Evolutionary conservation across 2,329 filamentous ascomycete genomes (phyloP), one percentile per base, ranked within the genome.

Genomic region (Penicillium sp.): DNA sequence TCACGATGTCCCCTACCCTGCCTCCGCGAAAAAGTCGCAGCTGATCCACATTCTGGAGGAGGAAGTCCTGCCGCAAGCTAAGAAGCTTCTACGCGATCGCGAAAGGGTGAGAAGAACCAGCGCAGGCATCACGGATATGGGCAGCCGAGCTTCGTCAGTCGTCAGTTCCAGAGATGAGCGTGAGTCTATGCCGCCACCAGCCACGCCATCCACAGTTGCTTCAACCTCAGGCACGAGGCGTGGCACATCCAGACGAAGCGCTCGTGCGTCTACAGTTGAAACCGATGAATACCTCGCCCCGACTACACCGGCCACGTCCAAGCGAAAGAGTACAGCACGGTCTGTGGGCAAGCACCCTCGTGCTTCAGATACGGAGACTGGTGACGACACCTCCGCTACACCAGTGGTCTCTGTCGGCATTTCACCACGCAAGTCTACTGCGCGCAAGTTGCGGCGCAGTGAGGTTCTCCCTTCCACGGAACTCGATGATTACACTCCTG

Each of bases 11-110:
- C 73, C 82, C 29, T 97, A 95, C 65, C 85, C 90, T 4, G 84
- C 88, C 0, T 90, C 84, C 4, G 89, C 93, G 10, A 98, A 97
- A 74, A 98, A 98, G 74, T 74, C 82, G 0, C 85, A 95, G 63
- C 81, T 98, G 18, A 77, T 98, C 50, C 82, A 86, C 6, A 81
- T 97, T 38, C 89, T 98, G 69, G 83, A 85, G 63, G 77, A 86
- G 26, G 75, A 93, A 53, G 79, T 98, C 23, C 72, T 87, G 4
- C 86, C 91, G 0, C 85, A 91, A 59, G 85, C 88, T 1, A 80
- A 80, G 56, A 87, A 85, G 68, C 79, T 97, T 20, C 76, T 95
- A 26, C 79, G 80, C 10, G 82, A 85, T 42, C 82, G 86, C 59
- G 84, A 86, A 34, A 80, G 83, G 47, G 90, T 89, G 11, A 89